Evolutionary conservation across 2,329 filamentous ascomycete species (phyloP), one percentile per base, ranked within the genome.

Genomic region (Ophiostoma novo-ulmi): DNA sequence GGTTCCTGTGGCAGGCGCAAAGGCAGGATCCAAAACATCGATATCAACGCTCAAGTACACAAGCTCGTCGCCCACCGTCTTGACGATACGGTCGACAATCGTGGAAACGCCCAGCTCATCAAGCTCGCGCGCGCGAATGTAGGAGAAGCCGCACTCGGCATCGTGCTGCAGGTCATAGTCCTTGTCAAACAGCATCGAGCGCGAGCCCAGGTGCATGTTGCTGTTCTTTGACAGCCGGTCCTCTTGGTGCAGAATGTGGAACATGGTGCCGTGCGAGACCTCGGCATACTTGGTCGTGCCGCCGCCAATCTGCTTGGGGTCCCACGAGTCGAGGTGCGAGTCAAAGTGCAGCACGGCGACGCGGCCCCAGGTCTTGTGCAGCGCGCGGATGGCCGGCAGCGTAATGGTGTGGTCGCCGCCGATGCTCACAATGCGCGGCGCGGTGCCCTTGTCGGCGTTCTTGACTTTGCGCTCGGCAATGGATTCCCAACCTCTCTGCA

Each of bases 71-170:
- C 52, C 52, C 5, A 58, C 52, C 1, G 52, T 58, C 52, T 58
- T 82, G 0, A 93, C 91, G 78, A 94, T 91, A 52, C 80, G 80
- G 10, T 87, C 80, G 2, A 92, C 85, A 44, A 94, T 80, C 0
- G 89, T 90, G 44, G 83, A 81, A 0, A 84, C 80, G 1, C 91
- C 90, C 55, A 92, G 78, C 20, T 88, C 88, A 78, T 94, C 91
- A 65, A 94, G 88, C 73, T 93, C 91, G 73, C 86, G 79, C 0
- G 87, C 86, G 36, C 79, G 86, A 68, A 89, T 76, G 67, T 84
- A 84, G 3, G 82, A 79, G 74, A 89, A 89, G 0, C 87, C 87
- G 74, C 87, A 89, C 13, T 83, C 81, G 65, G 81, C 75, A 75
- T 89, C 86, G 74, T 89, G 87, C 14, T 80, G 78, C 44, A 87